Conservation (phyloP, 495 filamentous ascomycete genomes). For the Trichocladium antarcticum region DNA sequence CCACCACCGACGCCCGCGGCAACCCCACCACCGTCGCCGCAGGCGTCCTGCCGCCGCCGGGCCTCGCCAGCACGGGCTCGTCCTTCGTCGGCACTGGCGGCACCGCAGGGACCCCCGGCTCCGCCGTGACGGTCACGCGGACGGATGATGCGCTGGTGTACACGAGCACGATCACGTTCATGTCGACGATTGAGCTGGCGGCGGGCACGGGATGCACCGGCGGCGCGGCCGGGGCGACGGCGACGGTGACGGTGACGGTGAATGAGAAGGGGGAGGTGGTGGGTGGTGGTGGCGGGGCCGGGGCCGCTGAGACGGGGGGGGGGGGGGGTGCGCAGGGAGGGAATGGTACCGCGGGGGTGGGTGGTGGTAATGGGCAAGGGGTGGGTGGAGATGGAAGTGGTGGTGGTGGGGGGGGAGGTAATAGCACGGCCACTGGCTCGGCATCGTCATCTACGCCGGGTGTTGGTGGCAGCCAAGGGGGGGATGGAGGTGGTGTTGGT, state of each 20-base stretch:
- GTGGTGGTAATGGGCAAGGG: not conserved
- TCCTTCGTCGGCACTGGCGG: not conserved
- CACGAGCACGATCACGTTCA: conserved; percentile 8
- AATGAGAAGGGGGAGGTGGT: not conserved
- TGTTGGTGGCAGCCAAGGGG: not conserved
- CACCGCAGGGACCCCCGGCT: not conserved
- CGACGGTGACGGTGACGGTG: conserved; percentile 1
- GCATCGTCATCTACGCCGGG: not conserved
- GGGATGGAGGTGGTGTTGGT: not conserved
- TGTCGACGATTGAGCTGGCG: conserved; percentile 4
- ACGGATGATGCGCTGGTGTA: not conserved
- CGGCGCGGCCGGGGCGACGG: not conserved
- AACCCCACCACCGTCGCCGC: not conserved
- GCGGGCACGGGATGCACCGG: not conserved
- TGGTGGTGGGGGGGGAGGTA: not conserved
- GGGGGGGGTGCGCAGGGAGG: not conserved
- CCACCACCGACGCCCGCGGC: not conserved
- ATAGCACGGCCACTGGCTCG: not conserved
- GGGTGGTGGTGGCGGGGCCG: not conserved
- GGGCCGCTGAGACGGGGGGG: not conserved
- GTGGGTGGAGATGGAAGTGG: not conserved
- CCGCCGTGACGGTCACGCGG: conserved; percentile 6
- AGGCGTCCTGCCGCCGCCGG: not conserved
- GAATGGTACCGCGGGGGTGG: not conserved
- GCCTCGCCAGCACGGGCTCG: not conserved